Base-by-base conservation (phyloP, 2,329 filamentous ascomycete genomes). In the Nothomitra cinnamomea region DNA sequence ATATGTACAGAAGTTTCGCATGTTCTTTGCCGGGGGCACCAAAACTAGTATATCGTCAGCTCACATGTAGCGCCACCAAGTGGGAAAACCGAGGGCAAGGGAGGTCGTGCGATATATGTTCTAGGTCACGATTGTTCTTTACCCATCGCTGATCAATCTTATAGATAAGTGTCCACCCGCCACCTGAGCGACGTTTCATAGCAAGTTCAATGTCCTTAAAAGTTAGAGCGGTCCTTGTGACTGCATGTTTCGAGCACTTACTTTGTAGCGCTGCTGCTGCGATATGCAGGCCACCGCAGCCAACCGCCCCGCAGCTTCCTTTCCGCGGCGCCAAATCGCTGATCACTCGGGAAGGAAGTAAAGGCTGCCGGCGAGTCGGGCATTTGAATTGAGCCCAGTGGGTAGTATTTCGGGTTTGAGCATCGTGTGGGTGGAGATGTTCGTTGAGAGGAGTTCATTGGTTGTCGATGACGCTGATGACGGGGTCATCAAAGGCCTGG, bases 121-220 rank as follows among this genome's bases (percentile, higher is more conserved):
- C 51, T 21, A 42, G 51, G 24, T 55, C 51, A 36, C 51, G 41
- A 24, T 55, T 55, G 21, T 55, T 55, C 41, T 52, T 55, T 17
- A 56, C 53, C 40, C 47, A 56, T 22, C 53, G 53, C 38, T 56
- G 53, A 36, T 56, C 53, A 42, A 56, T 28, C 25, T n/a, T 35
- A 54, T 56, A 56, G 13, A 51, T 52, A 17, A 43, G 4, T 21
- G 54, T 56, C 49, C 41, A 56, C 25, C 49, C 38, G 42, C 43
- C 43, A 4, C 21, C 43, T 4, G 43, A 24, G 4, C 10, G n/a
- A 13, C 51, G 38, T 28, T 53, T 2, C 7, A 53, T 19, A 19
- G 43, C 36, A 4, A 53, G 51, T 32, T 53, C 51, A 10, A 53
- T 3, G 17, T 53, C 51, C 51, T 53, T 35, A 38, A 52, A 32